Base-by-base conservation (phyloP, 2,329 filamentous ascomycete genomes). In the Eutypa lata region DNA sequence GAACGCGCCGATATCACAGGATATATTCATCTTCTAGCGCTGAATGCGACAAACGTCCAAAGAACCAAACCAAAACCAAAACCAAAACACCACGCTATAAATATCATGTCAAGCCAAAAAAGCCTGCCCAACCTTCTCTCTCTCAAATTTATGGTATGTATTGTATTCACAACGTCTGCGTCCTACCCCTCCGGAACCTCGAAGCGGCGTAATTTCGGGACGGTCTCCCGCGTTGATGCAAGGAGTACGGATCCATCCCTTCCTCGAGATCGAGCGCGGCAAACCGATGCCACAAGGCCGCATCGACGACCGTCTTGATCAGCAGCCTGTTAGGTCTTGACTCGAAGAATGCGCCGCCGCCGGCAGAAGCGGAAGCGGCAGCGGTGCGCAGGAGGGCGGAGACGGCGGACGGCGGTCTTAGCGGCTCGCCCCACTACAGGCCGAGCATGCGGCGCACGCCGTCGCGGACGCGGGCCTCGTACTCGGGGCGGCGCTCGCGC, bases 401-500 rank as follows among this genome's bases (percentile, higher is more conserved):
- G 26, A 31, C 26, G 10, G 26, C 26, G 10, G 26, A 10, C 26
- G 26, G 26, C 10, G 38, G 13, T 18, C 18, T 11, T 18, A 42
- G 13, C 18, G 18, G 10, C n/a, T 13, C 18, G 19, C 24, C 19
- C 5, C 19, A 21, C 13, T 74, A 91, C 62, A 96, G 72, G 1
- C 91, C 91, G 63, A 96, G 71, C 69, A 87, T 89, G 66, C 83
- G 83, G 66, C 89, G 81, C 40, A 97, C 92, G 57, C 91, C 89
- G 56, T 90, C 87, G 64, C 89, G 81, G 37, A 99, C 94, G 71
- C 86, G 87, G 68, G 83, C 81, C 75, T 97, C 92, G 74, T 97
- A 99, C 69, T 95, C 90, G 19, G 75, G 67, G 59, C 91, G 82
- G 57, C 87, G 79, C 65, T 97, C 92, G 57, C 93, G 82, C 92